Percentiles rank a stretch among this genome's conserved stretches.
These are phyloP conservation scores for Conoideocrella luteorostrata DNA, from an alignment of 2,329 filamentous ascomycete genomes.

Conservation along the genomic window DNA sequence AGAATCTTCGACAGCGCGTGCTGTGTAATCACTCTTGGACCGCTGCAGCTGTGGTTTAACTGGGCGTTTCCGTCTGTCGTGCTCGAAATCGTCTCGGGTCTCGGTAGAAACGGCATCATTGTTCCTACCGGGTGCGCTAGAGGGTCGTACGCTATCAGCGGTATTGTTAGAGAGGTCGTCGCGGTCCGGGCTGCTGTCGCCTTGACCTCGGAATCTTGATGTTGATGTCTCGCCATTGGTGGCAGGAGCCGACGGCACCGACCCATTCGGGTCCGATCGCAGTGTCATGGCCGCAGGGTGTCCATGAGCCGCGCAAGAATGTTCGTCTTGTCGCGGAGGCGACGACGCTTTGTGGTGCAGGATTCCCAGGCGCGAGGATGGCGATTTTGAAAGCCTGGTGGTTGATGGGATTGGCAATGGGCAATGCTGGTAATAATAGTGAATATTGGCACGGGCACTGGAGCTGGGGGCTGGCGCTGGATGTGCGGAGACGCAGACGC, in stretches of 20 bases:
- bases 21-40: slow-evolving; percentile 50
- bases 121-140: slow-evolving; percentile 39
- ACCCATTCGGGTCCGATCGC: slow-evolving; percentile 26
- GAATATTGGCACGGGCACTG: too few relatives aligned
- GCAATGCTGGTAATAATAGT: too few relatives aligned
- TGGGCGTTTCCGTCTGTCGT: slow-evolving; percentile 31
- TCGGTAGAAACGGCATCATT: slow-evolving; percentile 22
- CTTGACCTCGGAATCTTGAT: slow-evolving; percentile 21
- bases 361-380: slow-evolving; percentile 9
- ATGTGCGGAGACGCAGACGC: background rate
- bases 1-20: slow-evolving; percentile 33
- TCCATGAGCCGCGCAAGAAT: slow-evolving; percentile 16
- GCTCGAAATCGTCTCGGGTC: slow-evolving; percentile 25
- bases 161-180: slow-evolving; percentile 20
- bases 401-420: slow-evolving; percentile 5
- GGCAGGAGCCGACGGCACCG: slow-evolving; percentile 19
- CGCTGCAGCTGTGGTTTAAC: slow-evolving; percentile 46
- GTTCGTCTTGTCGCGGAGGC: slow-evolving; percentile 17
- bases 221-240: slow-evolving; percentile 24
- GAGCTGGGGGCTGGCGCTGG: slow-evolving; percentile 13
- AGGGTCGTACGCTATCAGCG: slow-evolving; percentile 33
- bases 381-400: slow-evolving; percentile 19
- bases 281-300: slow-evolving; percentile 24
- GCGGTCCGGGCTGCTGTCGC: slow-evolving; percentile 22
- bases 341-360: slow-evolving; percentile 14